Evolutionary conservation across 495 filamentous ascomycete species (phyloP), one percentile per base, ranked within the genome.

Genomic region (Hypoxylon lienhwacheense): DNA sequence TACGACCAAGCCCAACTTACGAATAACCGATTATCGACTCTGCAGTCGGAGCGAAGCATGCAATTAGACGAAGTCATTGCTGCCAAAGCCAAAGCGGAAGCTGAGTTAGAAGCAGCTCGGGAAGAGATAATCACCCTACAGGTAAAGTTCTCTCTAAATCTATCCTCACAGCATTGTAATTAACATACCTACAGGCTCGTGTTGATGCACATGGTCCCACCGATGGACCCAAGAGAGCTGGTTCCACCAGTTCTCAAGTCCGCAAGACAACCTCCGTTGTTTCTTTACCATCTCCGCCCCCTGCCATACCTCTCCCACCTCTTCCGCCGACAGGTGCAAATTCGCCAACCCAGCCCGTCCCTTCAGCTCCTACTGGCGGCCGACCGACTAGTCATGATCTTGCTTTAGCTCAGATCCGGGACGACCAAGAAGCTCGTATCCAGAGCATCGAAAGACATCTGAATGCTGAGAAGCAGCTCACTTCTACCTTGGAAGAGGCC

Each of bases 401-500:
- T 48, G 83, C 81, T 40, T 76, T 78, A 37, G 76, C 81, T 20
- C 88, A 90, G 55, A 81, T 88, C 40, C 84, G 89, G 64, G 92
- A 97, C 59, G 93, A 98, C 56, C 90, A 96, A 66, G 95, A 97
- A 69, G 85, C 87, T 29, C 92, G 90, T 37, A 95, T 98, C 65
- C 85, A 87, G 36, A 92, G 91, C 17, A 96, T 98, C 56, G 93
- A 97, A 76, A 96, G 96, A 76, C 91, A 97, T 66, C 81, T 98
- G 22, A 87, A 86, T 53, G 91, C 95, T 19, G 93, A 98, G 76
- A 96, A 95, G 68, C 92, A 97, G 65, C 84, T 98, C 19, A 97
- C 92, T 4, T 82, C 87, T 14, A 96, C 91, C 22, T 79, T 98
- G 24, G 93, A 98, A 66, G 92, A 97, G 72, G 95, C 93, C 17